These are phyloP conservation scores for Esteya vermicola DNA, from an alignment of 2,329 filamentous ascomycete genomes.

Conservation along the genomic window DNA sequence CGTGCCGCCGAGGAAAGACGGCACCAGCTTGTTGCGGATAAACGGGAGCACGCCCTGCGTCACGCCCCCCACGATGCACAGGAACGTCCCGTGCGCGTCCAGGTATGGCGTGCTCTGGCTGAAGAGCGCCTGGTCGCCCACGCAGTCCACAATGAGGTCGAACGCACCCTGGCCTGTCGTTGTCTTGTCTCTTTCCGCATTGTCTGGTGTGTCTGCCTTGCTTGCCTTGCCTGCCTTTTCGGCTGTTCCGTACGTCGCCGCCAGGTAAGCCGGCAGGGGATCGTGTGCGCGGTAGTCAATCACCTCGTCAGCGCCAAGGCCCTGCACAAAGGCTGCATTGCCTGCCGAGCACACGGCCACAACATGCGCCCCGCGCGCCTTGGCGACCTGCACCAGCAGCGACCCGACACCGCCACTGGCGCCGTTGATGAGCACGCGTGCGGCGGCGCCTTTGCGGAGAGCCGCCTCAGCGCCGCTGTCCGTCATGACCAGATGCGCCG, in stretches of 20 bases:
- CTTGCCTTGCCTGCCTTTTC: not conserved
- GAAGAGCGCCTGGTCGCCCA: conserved; percentile 33
- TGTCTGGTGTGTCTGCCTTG: not conserved
- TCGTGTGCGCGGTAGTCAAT: conserved; percentile 26
- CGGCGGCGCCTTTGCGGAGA: conserved; percentile 15
- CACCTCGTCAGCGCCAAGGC: conserved; percentile 32
- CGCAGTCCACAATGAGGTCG: conserved; percentile 33
- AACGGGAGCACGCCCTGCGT: conserved; percentile 16
- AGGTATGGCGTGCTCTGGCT: conserved; percentile 23
- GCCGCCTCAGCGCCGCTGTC: conserved; percentile 10
- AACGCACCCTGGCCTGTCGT: conserved; percentile 12
- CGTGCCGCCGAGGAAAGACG: conserved; percentile 17
- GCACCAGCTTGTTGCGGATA: conserved; percentile 17
- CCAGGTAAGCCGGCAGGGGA: conserved; percentile 21
- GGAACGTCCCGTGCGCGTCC: conserved; percentile 19
- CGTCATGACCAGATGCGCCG: conserved; percentile 15
- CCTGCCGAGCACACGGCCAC: conserved; percentile 31
- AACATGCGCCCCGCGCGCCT: conserved; percentile 26
- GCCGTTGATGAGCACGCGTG: conserved; percentile 32
- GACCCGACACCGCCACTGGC: conserved; percentile 36
- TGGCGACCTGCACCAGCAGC: conserved; percentile 29
- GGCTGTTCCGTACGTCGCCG: conserved; percentile 14
- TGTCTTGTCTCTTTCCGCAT: not conserved
- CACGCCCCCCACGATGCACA: conserved; percentile 19
- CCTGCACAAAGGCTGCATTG: conserved; percentile 29